These are phyloP conservation scores for Pythium dissimile DNA, from an alignment of 352 stramenopile species.

Conservation along the genomic window DNA sequence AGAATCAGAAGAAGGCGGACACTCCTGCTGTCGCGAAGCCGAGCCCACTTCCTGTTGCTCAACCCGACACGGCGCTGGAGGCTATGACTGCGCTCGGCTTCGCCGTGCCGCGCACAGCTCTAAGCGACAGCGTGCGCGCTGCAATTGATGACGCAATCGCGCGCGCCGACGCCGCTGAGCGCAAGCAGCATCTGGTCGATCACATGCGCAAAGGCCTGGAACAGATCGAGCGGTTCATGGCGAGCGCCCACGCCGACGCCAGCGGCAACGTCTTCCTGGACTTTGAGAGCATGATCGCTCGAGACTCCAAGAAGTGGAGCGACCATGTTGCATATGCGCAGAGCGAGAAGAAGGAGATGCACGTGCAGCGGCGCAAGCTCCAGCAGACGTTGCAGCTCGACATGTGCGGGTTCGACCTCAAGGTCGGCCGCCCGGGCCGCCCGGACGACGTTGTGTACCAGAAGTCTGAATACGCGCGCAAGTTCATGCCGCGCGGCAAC, in stretches of 20 bases:
- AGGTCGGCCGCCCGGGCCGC: slow-evolving; percentile 52
- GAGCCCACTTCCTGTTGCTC: too few relatives aligned
- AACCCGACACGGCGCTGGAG: too few relatives aligned
- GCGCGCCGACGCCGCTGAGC: neutral
- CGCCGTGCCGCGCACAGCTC: slow-evolving; percentile 30
- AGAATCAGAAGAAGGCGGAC: slow-evolving; percentile 1
- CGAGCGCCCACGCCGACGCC: slow-evolving; percentile 24
- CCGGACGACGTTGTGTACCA: slow-evolving; percentile 76
- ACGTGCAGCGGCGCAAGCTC: slow-evolving; percentile 37
- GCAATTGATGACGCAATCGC: slow-evolving; percentile 35
- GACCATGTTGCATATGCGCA: slow-evolving; percentile 37
- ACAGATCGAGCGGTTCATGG: slow-evolving; percentile 57
- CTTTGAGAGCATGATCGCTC: slow-evolving; percentile 35
- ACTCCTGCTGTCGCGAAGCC: too few relatives aligned
- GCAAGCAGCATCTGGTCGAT: slow-evolving; percentile 21
- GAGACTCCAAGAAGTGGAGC: slow-evolving; percentile 38
- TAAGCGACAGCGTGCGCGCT: slow-evolving; percentile 33
- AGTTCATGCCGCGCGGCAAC: slow-evolving; percentile 71
- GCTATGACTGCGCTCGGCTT: too few relatives aligned
- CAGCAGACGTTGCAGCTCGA: slow-evolving; percentile 33
- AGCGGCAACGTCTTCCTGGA: slow-evolving; percentile 6
- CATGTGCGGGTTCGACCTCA: slow-evolving; percentile 49
- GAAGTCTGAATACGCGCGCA: slow-evolving; percentile 53
- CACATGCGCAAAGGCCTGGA: slow-evolving; percentile 46
- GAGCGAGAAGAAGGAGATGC: slow-evolving; percentile 27